phyloP scores from a whole-genome alignment of 2,329 filamentous ascomycete species.

The Colletotrichum theobromicola region DNA sequence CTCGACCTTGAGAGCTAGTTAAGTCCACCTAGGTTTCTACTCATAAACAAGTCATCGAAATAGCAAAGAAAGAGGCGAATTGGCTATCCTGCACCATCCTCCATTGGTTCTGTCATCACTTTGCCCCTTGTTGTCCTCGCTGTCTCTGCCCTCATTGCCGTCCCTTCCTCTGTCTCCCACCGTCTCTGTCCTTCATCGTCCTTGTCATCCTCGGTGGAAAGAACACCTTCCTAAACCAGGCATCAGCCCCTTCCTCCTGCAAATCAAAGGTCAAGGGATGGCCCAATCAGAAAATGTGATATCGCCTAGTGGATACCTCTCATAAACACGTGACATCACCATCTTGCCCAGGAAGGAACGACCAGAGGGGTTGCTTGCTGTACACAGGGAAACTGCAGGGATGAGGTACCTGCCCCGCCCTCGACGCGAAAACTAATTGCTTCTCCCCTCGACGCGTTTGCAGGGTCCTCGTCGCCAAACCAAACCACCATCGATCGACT shows the following conservation, averaged over 20 bases:
- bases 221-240: neutral
- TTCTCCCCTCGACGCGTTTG: neutral
- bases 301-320: neutral
- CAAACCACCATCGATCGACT: neutral
- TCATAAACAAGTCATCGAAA: no score
- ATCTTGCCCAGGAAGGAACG: neutral
- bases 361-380: neutral
- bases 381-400: neutral
- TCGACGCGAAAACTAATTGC: slow-evolving; percentile 10
- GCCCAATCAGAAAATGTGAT: neutral
- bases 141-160: neutral
- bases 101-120: no score
- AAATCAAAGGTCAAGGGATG: neutral
- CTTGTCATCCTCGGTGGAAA: neutral
- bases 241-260: neutral
- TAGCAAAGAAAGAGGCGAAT: no score
- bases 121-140: neutral
- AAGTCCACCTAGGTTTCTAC: no score
- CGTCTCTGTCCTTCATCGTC: neutral
- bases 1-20: no score
- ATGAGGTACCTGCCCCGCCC: neutral
- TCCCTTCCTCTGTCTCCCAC: neutral
- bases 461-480: neutral
- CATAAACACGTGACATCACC: neutral
- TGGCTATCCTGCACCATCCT: neutral